Base-by-base conservation (phyloP, 2,329 filamentous ascomycete species). In the Hyphodiscus sp. region DNA sequence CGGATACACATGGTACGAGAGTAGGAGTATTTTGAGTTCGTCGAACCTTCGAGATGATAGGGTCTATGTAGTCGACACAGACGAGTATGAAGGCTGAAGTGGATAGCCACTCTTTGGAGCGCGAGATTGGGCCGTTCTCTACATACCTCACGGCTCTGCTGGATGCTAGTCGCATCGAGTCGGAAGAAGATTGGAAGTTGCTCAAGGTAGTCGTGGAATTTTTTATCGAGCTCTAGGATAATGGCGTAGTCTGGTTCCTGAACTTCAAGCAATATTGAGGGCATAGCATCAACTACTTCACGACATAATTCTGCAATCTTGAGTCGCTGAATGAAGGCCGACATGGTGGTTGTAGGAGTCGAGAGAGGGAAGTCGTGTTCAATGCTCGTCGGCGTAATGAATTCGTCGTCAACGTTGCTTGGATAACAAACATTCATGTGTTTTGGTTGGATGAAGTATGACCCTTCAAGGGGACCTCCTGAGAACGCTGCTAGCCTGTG, bases 41-140 rank as follows among this genome's bases (percentile, higher is more conserved):
- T 50, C 41, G 41, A 26, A 15, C 52, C 51, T 20, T 45, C 20
- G 41, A 56, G 41, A 33, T 47, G 47, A 33, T 49, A 56, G 9
- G 45, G 45, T 45, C 52, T 45, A 42, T 56, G 54, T 13, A 56
- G 51, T 20, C 41, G 51, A 41, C 54, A 53, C 18, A 56, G 41
- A 13, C 53, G 51, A 5, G 45, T 55, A 26, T 55, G 44, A n/a
- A 51, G 18, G 16, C 52, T 45, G 20, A 56, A 45, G 45, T 56
- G 11, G 23, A 50, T 19, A 5, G 8, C 30, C 23, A 48, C 20
- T 23, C 52, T 41, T 20, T 53, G 45, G 9, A 19, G 46, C 5
- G 45, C 16, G 26, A 56, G n/a, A 29, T 33, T 26, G 29, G 52
- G 54, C 11, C 20, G 43, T 11, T 47, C 46, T 45, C 33, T 57